A percentile compares a stretch with the other conserved stretches of the same genome.
Evolutionary conservation across 768 basidiomycete species (phyloP).

Genomic region (Xerocomellus chrysenteron): DNA sequence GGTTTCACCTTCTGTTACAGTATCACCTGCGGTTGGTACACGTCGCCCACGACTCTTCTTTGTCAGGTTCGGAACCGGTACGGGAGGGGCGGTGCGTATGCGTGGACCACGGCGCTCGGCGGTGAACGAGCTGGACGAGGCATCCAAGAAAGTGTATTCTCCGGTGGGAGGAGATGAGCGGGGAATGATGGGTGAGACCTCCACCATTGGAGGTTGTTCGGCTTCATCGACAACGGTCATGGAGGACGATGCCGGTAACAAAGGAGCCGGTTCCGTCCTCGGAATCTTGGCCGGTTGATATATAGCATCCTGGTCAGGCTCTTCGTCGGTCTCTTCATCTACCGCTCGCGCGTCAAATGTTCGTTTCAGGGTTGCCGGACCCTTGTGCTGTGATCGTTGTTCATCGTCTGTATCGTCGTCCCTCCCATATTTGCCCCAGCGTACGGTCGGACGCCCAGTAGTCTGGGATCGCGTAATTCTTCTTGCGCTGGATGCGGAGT

Average conservation of each 20-base stretch:
- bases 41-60: constrained; percentile 80
- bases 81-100: constrained; percentile 56
- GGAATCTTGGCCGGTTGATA: constrained; percentile 29
- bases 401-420: constrained; percentile 32
- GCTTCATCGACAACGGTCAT: constrained; percentile 29
- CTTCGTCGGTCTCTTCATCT: constrained; percentile 35
- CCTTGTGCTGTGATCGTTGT: constrained; percentile 12
- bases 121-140: constrained; percentile 36
- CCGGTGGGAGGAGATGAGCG: constrained; percentile 30
- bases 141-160: constrained; percentile 36
- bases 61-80: constrained; percentile 74
- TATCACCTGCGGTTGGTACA: constrained; percentile 55
- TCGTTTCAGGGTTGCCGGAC: constrained; percentile 30
- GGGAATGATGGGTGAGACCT: constrained; percentile 7
- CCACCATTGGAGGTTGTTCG: constrained; percentile 9
- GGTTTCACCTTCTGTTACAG: constrained; percentile 22
- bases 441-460: constrained; percentile 33
- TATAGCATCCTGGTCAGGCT: constrained; percentile 19
- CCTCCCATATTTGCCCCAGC: constrained; percentile 34
- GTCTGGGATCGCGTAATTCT: constrained; percentile 36
- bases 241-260: constrained; percentile 29
- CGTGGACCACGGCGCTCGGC: constrained; percentile 47
- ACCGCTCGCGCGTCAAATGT: constrained; percentile 35
- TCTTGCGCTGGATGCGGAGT: constrained; percentile 24
- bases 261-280: constrained; percentile 25